These are phyloP conservation scores for Ettlia oleoabundans DNA, from an alignment of 139 green algal genomes.

Conservation along the genomic window DNA sequence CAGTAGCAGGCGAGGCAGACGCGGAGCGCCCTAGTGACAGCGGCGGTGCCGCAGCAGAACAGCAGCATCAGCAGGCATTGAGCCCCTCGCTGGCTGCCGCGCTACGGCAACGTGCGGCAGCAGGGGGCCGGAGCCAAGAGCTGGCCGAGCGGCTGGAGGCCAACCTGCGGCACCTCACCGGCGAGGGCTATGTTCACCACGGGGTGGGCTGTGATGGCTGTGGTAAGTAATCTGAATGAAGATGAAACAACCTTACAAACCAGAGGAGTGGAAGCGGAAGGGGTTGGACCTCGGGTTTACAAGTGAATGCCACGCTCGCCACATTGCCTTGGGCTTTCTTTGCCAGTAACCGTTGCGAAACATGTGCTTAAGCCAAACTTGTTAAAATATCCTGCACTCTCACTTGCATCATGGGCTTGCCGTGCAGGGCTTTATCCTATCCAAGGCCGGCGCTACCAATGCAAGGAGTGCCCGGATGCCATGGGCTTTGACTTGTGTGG, in stretches of 20 bases:
- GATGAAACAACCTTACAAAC: neutral
- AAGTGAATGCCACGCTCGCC: too few species aligned
- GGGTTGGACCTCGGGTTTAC: too few species aligned
- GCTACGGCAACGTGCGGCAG: neutral
- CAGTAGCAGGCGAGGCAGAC: neutral
- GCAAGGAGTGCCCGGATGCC: conserved; percentile 40
- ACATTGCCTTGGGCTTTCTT: too few species aligned
- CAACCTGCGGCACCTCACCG: neutral
- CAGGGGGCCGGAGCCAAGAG: neutral
- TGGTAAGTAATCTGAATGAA: neutral
- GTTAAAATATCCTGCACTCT: neutral
- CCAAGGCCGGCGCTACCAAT: conserved; percentile 43
- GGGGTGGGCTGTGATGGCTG: conserved; percentile 51
- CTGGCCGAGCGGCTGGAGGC: conserved; percentile 8
- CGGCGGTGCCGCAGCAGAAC: neutral
- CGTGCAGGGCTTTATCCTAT: conserved; percentile 52
- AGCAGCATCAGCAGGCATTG: neutral
- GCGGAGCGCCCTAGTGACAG: neutral
- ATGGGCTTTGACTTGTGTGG: conserved; percentile 63
- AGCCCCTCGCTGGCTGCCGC: conserved; percentile 21
- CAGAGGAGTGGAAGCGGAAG: too few species aligned
- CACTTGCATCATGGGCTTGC: neutral
- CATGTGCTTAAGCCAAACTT: too few species aligned
- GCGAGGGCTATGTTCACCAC: conserved; percentile 35
- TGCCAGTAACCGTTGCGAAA: too few species aligned